phyloP scores from a whole-genome alignment of 371 early-diverging fungal species.

The Rhizomucor miehei region DNA sequence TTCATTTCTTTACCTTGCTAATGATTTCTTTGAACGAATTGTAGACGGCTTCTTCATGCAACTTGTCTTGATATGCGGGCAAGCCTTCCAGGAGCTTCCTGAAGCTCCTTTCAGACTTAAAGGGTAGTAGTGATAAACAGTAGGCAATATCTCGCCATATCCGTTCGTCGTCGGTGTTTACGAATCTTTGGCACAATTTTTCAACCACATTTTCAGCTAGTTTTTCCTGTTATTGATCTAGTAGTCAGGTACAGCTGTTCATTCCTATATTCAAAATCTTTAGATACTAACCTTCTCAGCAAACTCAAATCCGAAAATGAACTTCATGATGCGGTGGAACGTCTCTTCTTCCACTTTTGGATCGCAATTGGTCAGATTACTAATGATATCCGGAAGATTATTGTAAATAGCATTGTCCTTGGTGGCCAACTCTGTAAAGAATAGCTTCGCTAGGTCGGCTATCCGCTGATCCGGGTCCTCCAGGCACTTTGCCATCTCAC shows the following conservation, averaged over 20 bases:
- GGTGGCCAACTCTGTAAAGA: slow-evolving; percentile 92
- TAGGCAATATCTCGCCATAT: slow-evolving; percentile 92
- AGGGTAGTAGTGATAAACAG: slow-evolving; percentile 86
- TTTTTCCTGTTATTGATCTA: slow-evolving; percentile 61
- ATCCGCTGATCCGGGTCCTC: slow-evolving; percentile 87
- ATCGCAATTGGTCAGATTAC: slow-evolving; percentile 69
- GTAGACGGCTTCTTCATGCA: slow-evolving; percentile 79
- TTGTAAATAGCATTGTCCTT: slow-evolving; percentile 98
- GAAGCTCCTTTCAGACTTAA: slow-evolving; percentile 80
- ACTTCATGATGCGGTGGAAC: slow-evolving; percentile 89
- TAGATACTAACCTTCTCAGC: slow-evolving; percentile 70
- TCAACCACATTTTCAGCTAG: slow-evolving; percentile 93
- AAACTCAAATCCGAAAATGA: slow-evolving; percentile 81
- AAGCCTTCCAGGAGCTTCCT: slow-evolving; percentile 79
- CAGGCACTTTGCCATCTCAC: slow-evolving; percentile 95
- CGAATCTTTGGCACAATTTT: slow-evolving; percentile 91
- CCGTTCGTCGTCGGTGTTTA: slow-evolving; percentile 67
- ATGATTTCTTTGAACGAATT: slow-evolving; percentile 83
- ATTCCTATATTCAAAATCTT: background rate
- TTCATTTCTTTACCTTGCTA: slow-evolving; percentile 56
- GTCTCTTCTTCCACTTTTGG: slow-evolving; percentile 67
- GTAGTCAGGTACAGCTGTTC: no score
- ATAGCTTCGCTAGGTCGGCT: slow-evolving; percentile 86
- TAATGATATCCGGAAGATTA: slow-evolving; percentile 96
- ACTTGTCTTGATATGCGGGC: slow-evolving; percentile 83